Base-by-base conservation (phyloP, 352 stramenopile genomes). In the Globisporangium parvum region DNA sequence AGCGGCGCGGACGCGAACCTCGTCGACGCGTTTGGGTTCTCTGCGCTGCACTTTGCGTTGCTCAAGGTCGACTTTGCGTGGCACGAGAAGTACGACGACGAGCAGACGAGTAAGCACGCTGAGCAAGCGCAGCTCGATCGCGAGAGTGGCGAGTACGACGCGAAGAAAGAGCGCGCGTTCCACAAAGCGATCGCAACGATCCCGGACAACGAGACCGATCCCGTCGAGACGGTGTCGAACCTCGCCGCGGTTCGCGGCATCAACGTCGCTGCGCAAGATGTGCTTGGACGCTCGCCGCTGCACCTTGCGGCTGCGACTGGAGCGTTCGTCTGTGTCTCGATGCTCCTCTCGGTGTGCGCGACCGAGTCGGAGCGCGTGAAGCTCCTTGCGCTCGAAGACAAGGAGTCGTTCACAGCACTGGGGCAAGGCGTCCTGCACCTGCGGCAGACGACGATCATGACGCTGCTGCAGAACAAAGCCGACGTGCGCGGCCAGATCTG, bases 171-270 rank as follows among this genome's bases (percentile, higher is more conserved):
- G 21, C 51, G 77, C 15, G 62, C 63, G 4, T 89, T 87, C 35
- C 41, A 65, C 18, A 60, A 73, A 11, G 62, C 62, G 20, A 42
- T 92, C 17, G 52, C 51, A 0, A 60, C 53, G 21, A 81, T 92
- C 28, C 75, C 75, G 9, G 37, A 35, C 1, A 57, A 49, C 8
- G 74, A 85, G 40, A 79, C 65, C 1, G 82, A 92, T 64, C 82
- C 82, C 0, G 81, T 92, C 2, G 82, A 92, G 55, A 92, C 80
- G 0, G 74, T 91, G 10, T 87, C 79, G 5, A 91, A 87, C 52
- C 57, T 92, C 15, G 69, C 67, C 3, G 69, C 75, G 10, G 77
- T 85, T 26, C 65, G 51, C 18, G 73, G 71, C 1, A 66, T 88
- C 41, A 59, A 81, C 17, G 35, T 85, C 0, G 59, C 57, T 5